These are phyloP conservation scores for Capsella rubella DNA, from an alignment of 441 rosid genomes.

Conservation along the genomic window DNA sequence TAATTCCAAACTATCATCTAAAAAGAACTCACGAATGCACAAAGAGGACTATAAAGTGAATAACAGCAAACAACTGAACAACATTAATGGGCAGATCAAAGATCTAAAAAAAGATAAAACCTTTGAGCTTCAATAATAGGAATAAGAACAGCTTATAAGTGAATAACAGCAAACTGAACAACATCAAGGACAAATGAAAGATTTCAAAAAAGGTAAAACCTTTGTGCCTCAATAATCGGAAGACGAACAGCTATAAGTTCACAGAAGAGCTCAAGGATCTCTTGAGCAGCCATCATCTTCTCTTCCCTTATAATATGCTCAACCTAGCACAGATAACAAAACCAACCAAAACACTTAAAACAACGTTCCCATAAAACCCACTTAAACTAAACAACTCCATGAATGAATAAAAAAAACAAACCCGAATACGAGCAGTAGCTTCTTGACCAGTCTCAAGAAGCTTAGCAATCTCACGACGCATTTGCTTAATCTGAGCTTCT, in stretches of 20 bases:
- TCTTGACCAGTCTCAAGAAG: constrained; percentile 98
- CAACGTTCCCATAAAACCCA: background rate
- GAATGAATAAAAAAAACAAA: constrained; percentile 26
- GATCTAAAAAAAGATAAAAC: too few species aligned
- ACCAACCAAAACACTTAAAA: background rate
- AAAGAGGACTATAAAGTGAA: background rate
- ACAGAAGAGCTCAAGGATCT: constrained; percentile 85
- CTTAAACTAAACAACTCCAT: background rate
- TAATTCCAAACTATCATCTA: background rate
- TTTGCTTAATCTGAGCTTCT: constrained; percentile 87
- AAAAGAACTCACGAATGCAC: background rate
- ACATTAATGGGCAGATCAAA: too few species aligned
- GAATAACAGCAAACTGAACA: too few species aligned
- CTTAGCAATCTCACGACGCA: constrained; percentile 94
- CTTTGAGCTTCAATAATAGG: too few species aligned
- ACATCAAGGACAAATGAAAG: background rate
- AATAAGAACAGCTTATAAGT: constrained; percentile 49
- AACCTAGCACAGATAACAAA: constrained; percentile 51
- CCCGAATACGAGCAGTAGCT: constrained; percentile 98
- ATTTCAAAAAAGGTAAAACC: constrained; percentile 50
- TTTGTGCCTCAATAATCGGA: constrained; percentile 86
- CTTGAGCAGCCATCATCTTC: constrained; percentile 99
- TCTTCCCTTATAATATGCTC: constrained; percentile 96
- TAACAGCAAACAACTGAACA: too few species aligned
- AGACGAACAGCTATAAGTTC: constrained; percentile 91